Conservation (phyloP, 106 monocot species). For the Gastrodia elata region DNA sequence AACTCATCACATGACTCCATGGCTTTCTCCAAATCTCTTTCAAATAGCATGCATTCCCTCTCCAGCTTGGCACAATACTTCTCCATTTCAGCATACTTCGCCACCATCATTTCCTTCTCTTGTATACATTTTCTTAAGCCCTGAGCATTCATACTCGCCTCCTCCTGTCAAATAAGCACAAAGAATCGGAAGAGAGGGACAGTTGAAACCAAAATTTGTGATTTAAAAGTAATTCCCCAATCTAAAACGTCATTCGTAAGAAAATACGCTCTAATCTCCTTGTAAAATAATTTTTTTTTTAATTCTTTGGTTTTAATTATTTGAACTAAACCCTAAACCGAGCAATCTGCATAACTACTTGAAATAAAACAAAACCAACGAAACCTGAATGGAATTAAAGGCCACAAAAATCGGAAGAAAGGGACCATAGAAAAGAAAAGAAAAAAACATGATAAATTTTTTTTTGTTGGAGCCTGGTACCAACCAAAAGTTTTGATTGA, state of each 20-base stretch:
- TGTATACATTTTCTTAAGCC: conserved; percentile 58
- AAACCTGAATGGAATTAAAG: background rate
- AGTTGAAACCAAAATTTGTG: too few relatives aligned
- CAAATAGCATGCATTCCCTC: conserved; percentile 63
- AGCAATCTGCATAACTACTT: too few relatives aligned
- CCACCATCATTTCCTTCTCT: conserved; percentile 51
- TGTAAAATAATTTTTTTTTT: background rate
- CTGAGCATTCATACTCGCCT: conserved; percentile 72
- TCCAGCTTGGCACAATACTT: conserved; percentile 44
- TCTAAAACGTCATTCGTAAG: background rate
- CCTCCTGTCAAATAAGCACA: conserved; percentile 41
- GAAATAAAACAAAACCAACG: background rate
- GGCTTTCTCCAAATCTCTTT: conserved; percentile 49
- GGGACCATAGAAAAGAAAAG: too few relatives aligned
- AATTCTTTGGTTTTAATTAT: too few relatives aligned
- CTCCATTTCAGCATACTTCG: conserved; percentile 19
- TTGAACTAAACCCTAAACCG: background rate
- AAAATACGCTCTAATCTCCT: background rate
- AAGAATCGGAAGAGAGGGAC: background rate
- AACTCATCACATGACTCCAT: conserved; percentile 65
- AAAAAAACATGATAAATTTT: background rate
- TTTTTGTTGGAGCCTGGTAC: too few relatives aligned
- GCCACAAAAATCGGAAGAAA: background rate
- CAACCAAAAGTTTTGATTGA: too few relatives aligned
- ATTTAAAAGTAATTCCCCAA: background rate